A percentile compares a stretch with the other conserved stretches of the same genome.
phyloP scores from a whole-genome alignment of 2,329 filamentous ascomycete genomes.

The Aphanocladium album region DNA sequence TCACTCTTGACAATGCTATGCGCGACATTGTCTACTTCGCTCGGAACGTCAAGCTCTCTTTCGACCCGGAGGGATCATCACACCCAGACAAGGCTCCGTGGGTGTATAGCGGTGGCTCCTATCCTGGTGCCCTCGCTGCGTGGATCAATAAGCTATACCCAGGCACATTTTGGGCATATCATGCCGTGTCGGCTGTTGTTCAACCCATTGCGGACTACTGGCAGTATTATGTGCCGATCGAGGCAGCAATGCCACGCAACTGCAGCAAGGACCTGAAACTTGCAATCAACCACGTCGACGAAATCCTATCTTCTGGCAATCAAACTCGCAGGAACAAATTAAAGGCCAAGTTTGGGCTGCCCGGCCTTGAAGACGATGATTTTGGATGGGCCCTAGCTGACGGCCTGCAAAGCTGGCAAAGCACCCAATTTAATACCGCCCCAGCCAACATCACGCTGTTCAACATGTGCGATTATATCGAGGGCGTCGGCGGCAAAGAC shows the following conservation, averaged over 20 bases:
- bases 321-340: constrained; percentile 17
- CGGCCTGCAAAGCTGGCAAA: constrained; percentile 32
- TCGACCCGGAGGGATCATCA: constrained; percentile 58
- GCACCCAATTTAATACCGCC: constrained; percentile 27
- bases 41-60: constrained; percentile 60
- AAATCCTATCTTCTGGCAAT: constrained; percentile 13
- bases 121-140: constrained; percentile 70
- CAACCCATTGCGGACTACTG: constrained; percentile 72
- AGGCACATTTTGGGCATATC: constrained; percentile 68
- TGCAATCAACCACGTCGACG: constrained; percentile 34
- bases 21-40: constrained; percentile 76
- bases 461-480: constrained; percentile 31
- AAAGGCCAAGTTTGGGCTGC: constrained; percentile 37
- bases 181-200: constrained; percentile 71
- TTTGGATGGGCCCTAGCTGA: constrained; percentile 38
- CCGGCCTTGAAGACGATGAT: constrained; percentile 41
- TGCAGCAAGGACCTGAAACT: constrained; percentile 60
- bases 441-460: constrained; percentile 27
- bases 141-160: constrained; percentile 70
- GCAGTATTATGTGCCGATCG: constrained; percentile 45
- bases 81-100: constrained; percentile 62
- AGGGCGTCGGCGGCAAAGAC: constrained; percentile 14
- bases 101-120: constrained; percentile 74
- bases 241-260: constrained; percentile 42
- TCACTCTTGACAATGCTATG: constrained; percentile 72